Evolutionary conservation across 2,329 filamentous ascomycete genomes (phyloP), one percentile per base, ranked within the genome.

Genomic region (Aspergillus fijiensis): DNA sequence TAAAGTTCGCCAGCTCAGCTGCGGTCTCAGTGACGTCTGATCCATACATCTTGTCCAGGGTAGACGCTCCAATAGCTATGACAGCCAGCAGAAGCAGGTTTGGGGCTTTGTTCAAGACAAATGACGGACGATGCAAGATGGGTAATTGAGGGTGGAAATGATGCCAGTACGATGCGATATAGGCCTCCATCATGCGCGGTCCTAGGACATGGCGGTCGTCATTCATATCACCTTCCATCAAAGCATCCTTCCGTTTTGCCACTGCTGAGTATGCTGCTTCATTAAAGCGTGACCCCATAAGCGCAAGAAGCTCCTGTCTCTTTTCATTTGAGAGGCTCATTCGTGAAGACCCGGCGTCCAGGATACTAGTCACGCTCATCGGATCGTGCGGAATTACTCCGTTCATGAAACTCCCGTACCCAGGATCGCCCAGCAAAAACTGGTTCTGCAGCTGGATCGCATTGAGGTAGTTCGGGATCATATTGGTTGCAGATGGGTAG

Each of bases 71-170:
- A 62, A 98, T 92, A 6, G 91, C 89, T 82, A 98, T 96, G 76
- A 98, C 92, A 10, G 91, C 87, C 39, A 98, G 84, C 16, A 99
- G 79, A 7, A 98, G 82, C 21, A 96, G 80, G 66, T 92, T 93
- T 0, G 92, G 92, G 25, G 91, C 95, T 63, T 87, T 90, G 70
- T 96, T 91, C 0, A 94, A 89, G 4, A 88, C 90, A 75, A 98
- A 99, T 0, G 94, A 97, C 4, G 95, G 92, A 71, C 93, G 92
- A 76, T 99, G 95, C 51, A 98, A 81, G 61, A 99, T 96, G 1
- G 95, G 95, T 64, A 98, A 83, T 74, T 98, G 95, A 57, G 93
- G 89, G 74, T 95, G 96, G 70, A 97, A 96, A 74, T 97, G 90
- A 56, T 90, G 84, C 95, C 95, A 99, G 75, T 96, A 99, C 2